Evolutionary conservation across 1,139 yeast species (phyloP), one percentile per base, ranked within the genome.

Genomic region (Tardiomyces depauwii): DNA sequence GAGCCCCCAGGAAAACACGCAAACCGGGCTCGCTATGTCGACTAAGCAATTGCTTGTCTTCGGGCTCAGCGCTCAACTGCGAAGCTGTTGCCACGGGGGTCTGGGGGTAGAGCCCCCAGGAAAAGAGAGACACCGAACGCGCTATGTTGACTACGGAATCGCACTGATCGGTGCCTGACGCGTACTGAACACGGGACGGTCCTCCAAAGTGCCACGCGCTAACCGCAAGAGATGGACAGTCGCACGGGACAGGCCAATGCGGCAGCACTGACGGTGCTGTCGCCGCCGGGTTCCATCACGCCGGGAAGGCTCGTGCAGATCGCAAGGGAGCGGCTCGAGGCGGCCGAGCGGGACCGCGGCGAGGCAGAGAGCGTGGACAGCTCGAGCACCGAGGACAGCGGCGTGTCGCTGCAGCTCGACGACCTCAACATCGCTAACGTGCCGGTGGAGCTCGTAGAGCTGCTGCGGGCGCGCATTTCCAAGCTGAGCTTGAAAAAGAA

Each of bases 401-500:
- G 39, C 19, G 19, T 36, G 19, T n/a, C 19, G 19, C 21, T 36
- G 39, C 39, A 36, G 39, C 39, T 36, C 13, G 39, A 14, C 18
- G 39, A 36, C 19, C 39, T 36, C 5, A n/a, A 16, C 19, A 36
- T 36, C 21, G 39, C 39, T n/a, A n/a, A 6, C 12, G n/a, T 36
- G n/a, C 39, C 39, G 18, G 13, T 14, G 19, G 39, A 36, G 39
- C 19, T 36, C 4, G 21, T 36, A 6, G 39, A 36, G 19, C 11
- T 36, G n/a, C 18, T 36, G 19, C 18, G n/a, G 12, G 18, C n/a
- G 18, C 13, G 13, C 5, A 46, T 48, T 16, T 33, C 39, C 7
- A 52, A 52, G 36, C 45, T 52, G 33, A 50, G 53, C 30, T 28
- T 52, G 40, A 49, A 50, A 28, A 44, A 46, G 11, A 52, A 52